Evolutionary conservation across 2,329 filamentous ascomycete genomes (phyloP).

Genomic region (Talaromyces sp.): DNA sequence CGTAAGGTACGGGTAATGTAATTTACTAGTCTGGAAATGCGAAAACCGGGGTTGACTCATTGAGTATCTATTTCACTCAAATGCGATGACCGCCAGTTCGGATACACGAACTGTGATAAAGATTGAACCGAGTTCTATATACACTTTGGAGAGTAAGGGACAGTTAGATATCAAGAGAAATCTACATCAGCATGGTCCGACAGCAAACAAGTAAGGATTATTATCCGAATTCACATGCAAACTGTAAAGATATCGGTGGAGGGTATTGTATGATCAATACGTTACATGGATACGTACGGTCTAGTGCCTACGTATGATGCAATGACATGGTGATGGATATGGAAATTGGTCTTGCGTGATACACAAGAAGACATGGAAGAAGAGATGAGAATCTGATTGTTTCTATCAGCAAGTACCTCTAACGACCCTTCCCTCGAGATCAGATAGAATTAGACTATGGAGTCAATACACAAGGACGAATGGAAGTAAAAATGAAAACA

Average conservation of each 20-base stretch:
- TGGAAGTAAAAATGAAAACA: not conserved
- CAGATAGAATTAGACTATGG: not conserved
- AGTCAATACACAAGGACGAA: not conserved
- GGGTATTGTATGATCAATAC: conserved; percentile 7
- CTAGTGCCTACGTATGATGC: not conserved
- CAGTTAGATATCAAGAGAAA: not conserved
- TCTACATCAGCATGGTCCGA: not conserved
- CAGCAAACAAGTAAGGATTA: not conserved
- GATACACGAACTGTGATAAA: not conserved
- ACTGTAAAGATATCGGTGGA: not conserved
- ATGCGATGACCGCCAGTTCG: not conserved
- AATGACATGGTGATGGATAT: not conserved
- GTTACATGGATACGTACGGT: not conserved
- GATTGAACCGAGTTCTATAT: no score
- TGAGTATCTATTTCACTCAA: not conserved
- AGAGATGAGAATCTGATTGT: not conserved
- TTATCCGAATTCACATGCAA: conserved; percentile 12
- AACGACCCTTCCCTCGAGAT: no score
- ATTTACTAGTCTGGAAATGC: conserved; percentile 10
- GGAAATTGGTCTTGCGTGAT: conserved; percentile 2
- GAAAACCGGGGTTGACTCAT: conserved; percentile 16
- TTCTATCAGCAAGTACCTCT: not conserved
- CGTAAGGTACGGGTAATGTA: not conserved
- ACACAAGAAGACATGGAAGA: no score
- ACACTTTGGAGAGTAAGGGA: not conserved